Base-by-base conservation (phyloP, 345 rosid species). In the Ricinus communis region DNA sequence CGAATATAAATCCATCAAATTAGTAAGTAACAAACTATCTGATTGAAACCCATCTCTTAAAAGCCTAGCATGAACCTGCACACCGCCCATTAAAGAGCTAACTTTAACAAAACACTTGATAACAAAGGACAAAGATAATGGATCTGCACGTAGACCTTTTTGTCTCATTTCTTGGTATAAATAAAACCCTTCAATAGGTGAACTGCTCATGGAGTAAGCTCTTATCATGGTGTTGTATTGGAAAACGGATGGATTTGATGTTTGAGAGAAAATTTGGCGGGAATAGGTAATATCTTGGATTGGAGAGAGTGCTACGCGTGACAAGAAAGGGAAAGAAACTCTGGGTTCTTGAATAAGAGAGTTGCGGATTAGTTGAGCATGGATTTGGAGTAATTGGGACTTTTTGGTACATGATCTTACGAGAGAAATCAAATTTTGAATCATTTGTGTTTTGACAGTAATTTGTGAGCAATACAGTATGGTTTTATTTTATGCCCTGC, bases 201-300 rank as follows among this genome's bases (percentile, higher is more conserved):
- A 76, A 36, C 77, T 63, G 61, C 85, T 80, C 62, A 72, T 2
- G 4, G 93, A 78, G 79, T 82, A 89, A 30, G 90, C 96, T 81
- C 85, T 86, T 53, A 93, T 88, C 85, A 93, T 74, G 40, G 91
- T 62, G 72, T 89, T 89, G 82, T 77, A 88, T 27, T 80, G 91
- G 27, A 83, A 85, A 54, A 81, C 50, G n/a, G 76, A 80, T 30
- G 91, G 88, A 82, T 80, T 72, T 2, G 8, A 52, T 16, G 83
- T 76, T 41, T 88, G 88, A 62, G 82, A 77, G 82, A 90, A 82
- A 53, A 90, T 74, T 3, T 63, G 85, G 65, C 80, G 80, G 76
- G 87, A 67, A 81, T 90, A 86, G 40, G 16, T 12, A 51, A 76
- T 68, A 43, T 86, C 82, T 1, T 68, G 77, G 58, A 71, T 52